Base-by-base conservation (phyloP, 139 green algal species). In the Tetradesmus obliquus region DNA sequence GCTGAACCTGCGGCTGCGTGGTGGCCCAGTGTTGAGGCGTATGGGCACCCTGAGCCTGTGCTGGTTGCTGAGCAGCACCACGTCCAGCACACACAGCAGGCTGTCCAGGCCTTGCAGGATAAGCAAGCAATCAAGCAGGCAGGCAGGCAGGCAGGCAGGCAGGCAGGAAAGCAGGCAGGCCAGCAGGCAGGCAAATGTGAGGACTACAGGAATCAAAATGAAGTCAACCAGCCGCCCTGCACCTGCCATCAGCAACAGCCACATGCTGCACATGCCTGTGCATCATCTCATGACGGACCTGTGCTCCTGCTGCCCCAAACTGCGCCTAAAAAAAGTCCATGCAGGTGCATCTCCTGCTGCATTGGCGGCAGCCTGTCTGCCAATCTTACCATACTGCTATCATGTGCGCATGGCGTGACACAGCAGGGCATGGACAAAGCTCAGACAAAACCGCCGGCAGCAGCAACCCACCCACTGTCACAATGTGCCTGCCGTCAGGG, bases 51-150 rank as follows among this genome's bases (percentile, higher is more conserved):
- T 45, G 9, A 91, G n/a, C 88, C 71, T 58, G 55, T 87, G 53
- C 10, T 91, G 88, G 12, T 12, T 84, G 62, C 22, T 79, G 6
- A 92, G 79, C 22, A 92, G 82, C 24, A 89, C 89, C 24, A 92
- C 45, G 6, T 92, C 89, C 9, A 79, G 32, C 20, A 92, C 66
- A 9, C 54, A 71, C 45, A 92, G 54, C 22, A 92, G 15, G 66
- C 45, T 60, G 58, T 92, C 89, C 12, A 82, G 66, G 66, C 66
- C 66, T 76, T 76, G 66, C 66, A 76, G 66, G 17, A 24, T 3
- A 76, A 24, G 17, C 8, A 71, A 71, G 60, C 60, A 71, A 13
- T 10, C 60, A 71, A 19, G 60, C 60, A 76, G 5, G 66, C 66
- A 76, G 66, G 66, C 15, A 24, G 17, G 66, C 2, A 6, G 17